Evolutionary conservation across 129 eudicot genomes (phyloP).

Genomic region (Lonicera japonica): DNA sequence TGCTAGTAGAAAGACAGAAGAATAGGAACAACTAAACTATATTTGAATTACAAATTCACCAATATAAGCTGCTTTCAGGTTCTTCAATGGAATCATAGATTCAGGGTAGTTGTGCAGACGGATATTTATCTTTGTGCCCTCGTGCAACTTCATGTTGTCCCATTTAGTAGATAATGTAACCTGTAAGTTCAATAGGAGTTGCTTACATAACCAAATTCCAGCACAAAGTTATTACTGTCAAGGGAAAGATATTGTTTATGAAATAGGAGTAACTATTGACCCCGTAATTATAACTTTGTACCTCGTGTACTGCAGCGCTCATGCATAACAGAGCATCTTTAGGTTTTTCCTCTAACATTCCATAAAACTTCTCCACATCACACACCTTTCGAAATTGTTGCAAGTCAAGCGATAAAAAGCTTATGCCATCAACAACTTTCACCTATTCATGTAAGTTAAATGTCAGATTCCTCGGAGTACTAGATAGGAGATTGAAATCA

Average conservation of each 20-base stretch:
- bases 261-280: not conserved
- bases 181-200: too few relatives aligned
- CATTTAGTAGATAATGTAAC: constrained; percentile 22
- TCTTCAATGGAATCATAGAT: constrained; percentile 83
- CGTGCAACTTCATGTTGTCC: constrained; percentile 28
- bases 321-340: constrained; percentile 85
- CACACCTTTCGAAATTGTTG: constrained; percentile 66
- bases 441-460: constrained; percentile 36
- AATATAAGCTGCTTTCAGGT: constrained; percentile 92
- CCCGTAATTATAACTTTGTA: constrained; percentile 11
- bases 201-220: too few relatives aligned
- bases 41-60: constrained; percentile 31
- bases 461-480: not conserved
- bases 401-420: constrained; percentile 69
- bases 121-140: constrained; percentile 53
- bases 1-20: not conserved
- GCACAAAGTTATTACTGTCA: not conserved
- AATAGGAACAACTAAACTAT: not conserved
- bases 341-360: constrained; percentile 52
- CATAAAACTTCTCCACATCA: constrained; percentile 37
- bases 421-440: constrained; percentile 30
- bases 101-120: constrained; percentile 82
- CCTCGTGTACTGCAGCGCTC: constrained; percentile 88
- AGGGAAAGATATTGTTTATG: not conserved
- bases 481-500: too few relatives aligned